Conservation (phyloP, 495 filamentous ascomycete species). For the Penicillium crystallinum region DNA sequence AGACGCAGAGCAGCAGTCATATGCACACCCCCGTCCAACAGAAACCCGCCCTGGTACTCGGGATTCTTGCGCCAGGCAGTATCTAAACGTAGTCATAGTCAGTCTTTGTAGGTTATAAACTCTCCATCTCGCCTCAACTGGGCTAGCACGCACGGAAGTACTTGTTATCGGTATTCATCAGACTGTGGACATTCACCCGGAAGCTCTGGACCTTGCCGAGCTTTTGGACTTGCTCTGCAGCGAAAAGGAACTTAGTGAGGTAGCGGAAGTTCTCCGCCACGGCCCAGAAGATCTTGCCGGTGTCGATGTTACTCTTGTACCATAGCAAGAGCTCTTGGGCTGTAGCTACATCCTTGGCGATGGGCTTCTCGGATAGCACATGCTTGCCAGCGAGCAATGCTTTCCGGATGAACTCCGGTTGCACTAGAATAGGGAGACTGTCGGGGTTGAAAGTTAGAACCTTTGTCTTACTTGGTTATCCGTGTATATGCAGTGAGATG, state of each 20-base stretch:
- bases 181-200: conserved; percentile 47
- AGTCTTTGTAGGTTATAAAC: background rate
- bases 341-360: conserved; percentile 59
- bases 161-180: conserved; percentile 52
- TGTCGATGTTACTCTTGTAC: conserved; percentile 49
- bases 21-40: conserved; percentile 75
- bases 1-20: conserved; percentile 58
- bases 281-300: conserved; percentile 48
- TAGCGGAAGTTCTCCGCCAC: conserved; percentile 79
- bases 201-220: conserved; percentile 65
- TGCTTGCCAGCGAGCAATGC: conserved; percentile 68
- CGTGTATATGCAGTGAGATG: background rate
- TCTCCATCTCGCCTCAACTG: background rate
- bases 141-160: conserved; percentile 46
- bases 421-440: conserved; percentile 37
- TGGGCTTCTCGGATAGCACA: conserved; percentile 80
- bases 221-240: conserved; percentile 49
- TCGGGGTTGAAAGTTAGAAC: conserved; percentile 18
- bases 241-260: conserved; percentile 51
- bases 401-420: conserved; percentile 34
- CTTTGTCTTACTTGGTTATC: background rate
- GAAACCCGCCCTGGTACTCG: conserved; percentile 69
- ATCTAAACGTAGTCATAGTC: conserved; percentile 28
- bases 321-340: conserved; percentile 59
- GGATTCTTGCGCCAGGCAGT: conserved; percentile 73